Evolutionary conservation across 306 rosid genomes (phyloP).

Genomic region (Neltuma alba): DNA sequence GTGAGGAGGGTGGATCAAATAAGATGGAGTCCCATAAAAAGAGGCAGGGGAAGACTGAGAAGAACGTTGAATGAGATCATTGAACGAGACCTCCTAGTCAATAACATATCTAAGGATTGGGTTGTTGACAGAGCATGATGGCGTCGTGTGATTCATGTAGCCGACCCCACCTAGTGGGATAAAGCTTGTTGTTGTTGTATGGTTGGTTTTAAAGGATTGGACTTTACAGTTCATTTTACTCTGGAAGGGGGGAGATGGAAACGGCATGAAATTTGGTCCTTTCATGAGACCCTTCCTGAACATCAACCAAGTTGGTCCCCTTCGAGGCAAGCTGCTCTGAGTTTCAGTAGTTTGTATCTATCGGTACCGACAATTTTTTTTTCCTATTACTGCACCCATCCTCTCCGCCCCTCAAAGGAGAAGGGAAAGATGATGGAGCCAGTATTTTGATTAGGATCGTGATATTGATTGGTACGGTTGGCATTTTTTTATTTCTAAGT

Average conservation of each 20-base stretch:
- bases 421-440: background rate
- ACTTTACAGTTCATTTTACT: constrained; percentile 1
- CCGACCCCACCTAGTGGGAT: too few species aligned
- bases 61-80: too few species aligned
- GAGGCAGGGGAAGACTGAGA: too few species aligned
- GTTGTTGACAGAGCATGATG: too few species aligned
- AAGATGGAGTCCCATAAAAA: too few species aligned
- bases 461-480: background rate
- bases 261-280: constrained; percentile 41
- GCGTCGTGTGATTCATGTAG: too few species aligned
- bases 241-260: constrained; percentile 45
- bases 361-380: constrained; percentile 33
- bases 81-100: too few species aligned
- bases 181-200: too few species aligned
- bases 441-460: background rate
- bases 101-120: too few species aligned
- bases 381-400: background rate
- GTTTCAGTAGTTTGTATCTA: constrained; percentile 34
- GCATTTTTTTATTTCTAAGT: background rate
- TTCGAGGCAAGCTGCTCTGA: constrained; percentile 31
- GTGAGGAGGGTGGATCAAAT: too few species aligned
- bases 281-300: constrained; percentile 38
- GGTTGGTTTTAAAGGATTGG: constrained; percentile 20
- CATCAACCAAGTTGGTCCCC: constrained; percentile 32
- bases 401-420: background rate